Evolutionary conservation across 2,329 filamentous ascomycete genomes (phyloP).

Genomic region (Penicillium sp.): DNA sequence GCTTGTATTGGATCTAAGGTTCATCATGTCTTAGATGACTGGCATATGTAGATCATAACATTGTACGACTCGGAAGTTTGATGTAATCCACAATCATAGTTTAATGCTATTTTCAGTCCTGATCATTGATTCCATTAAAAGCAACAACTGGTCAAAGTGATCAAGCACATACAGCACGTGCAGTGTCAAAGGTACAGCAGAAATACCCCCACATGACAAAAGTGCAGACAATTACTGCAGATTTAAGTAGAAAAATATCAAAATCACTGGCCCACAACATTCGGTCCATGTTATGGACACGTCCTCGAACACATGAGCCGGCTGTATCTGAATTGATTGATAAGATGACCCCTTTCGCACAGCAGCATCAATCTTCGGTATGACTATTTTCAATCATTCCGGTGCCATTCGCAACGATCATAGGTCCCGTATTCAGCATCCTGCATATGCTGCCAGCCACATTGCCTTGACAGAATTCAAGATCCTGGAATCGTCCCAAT

Average conservation of each 20-base stretch:
- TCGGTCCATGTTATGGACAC: background rate
- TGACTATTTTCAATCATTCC: background rate
- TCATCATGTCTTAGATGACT: background rate
- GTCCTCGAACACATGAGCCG: background rate
- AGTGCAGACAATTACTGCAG: background rate
- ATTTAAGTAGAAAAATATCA: background rate
- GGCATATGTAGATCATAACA: background rate
- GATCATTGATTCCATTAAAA: background rate
- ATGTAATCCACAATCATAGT: background rate
- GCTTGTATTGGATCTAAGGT: background rate
- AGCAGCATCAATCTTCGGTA: background rate
- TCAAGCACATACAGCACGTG: background rate
- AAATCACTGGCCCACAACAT: background rate
- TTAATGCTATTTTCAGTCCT: background rate
- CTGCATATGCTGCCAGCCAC: constrained; percentile 8
- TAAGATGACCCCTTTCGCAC: constrained; percentile 4
- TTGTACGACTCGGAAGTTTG: background rate
- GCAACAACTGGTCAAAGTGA: background rate
- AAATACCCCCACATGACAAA: background rate
- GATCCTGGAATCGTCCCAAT: constrained; percentile 7
- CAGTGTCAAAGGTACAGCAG: background rate
- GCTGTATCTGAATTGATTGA: constrained; percentile 11
- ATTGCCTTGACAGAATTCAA: constrained; percentile 10
- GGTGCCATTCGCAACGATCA: background rate
- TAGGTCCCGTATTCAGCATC: constrained; percentile 1